These are phyloP conservation scores for Leccinellum luteum DNA, from an alignment of 768 basidiomycete genomes.

Conservation along the genomic window DNA sequence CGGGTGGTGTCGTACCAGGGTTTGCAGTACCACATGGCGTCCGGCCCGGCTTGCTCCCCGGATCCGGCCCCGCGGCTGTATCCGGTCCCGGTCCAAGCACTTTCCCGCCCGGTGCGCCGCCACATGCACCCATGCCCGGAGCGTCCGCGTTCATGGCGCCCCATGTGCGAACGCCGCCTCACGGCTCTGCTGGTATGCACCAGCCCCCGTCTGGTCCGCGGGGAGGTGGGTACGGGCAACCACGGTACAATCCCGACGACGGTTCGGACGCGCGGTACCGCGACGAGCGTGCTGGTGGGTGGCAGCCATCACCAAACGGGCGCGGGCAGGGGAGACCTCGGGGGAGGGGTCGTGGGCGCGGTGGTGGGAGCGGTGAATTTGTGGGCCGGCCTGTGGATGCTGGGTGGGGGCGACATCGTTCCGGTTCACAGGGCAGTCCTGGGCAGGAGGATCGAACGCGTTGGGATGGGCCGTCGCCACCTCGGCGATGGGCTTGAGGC, in stretches of 20 bases:
- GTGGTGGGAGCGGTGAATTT: slow-evolving; percentile 24
- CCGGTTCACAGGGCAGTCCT: slow-evolving; percentile 26
- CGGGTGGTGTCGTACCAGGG: slow-evolving; percentile 23
- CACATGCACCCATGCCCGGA: not conserved
- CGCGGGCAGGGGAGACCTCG: slow-evolving; percentile 32
- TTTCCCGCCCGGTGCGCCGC: slow-evolving; percentile 8
- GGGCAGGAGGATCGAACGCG: slow-evolving; percentile 22
- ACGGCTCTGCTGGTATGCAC: slow-evolving; percentile 12
- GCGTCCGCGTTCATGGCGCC: slow-evolving; percentile 17
- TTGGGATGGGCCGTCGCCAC: slow-evolving; percentile 28
- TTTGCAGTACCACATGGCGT: slow-evolving; percentile 18
- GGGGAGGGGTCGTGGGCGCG: slow-evolving; percentile 28
- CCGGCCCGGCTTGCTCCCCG: slow-evolving; percentile 4
- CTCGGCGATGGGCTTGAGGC: slow-evolving; percentile 25
- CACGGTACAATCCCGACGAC: slow-evolving; percentile 28
- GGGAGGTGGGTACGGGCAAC: slow-evolving; percentile 27
- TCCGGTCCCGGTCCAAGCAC: slow-evolving; percentile 1
- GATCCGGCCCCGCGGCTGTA: not conserved
- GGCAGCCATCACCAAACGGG: slow-evolving; percentile 25
- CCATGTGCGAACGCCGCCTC: slow-evolving; percentile 22
- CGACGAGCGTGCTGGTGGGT: slow-evolving; percentile 32
- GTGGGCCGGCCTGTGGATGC: slow-evolving; percentile 45
- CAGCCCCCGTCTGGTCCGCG: slow-evolving; percentile 28
- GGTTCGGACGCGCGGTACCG: slow-evolving; percentile 21
- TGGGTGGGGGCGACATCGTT: slow-evolving; percentile 30